A percentile compares a stretch with the other conserved stretches of the same genome.
Conservation (phyloP, 208 protist genomes). For the Trypanosomatidae sp. region DNA sequence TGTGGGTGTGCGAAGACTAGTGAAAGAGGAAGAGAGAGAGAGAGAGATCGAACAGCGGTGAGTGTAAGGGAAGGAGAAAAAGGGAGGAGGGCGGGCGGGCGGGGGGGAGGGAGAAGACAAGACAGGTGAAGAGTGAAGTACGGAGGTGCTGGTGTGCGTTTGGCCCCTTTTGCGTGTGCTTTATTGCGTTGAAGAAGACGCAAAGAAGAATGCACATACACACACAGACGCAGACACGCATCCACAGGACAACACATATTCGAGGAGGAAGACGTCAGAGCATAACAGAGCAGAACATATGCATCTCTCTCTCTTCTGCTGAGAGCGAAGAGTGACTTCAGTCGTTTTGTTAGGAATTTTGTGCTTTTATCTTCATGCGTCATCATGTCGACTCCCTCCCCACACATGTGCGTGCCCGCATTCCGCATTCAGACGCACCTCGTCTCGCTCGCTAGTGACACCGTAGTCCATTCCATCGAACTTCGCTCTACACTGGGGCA, state of each 20-base stretch:
- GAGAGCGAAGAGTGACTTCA: conserved; percentile 10
- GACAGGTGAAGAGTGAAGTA: neutral
- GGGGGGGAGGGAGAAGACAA: neutral
- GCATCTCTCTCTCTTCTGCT: conserved; percentile 13
- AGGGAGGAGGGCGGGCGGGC: neutral
- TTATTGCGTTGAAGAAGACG: too few relatives aligned
- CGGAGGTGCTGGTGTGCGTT: neutral
- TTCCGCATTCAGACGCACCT: neutral
- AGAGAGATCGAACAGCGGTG: too few relatives aligned
- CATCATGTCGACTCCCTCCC: neutral
- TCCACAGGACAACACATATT: neutral
- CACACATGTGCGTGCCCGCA: neutral
- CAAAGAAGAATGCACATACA: too few relatives aligned
- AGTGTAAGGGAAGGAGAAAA: too few relatives aligned
- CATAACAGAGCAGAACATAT: conserved; percentile 12
- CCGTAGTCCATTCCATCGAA: neutral
- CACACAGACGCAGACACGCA: neutral
- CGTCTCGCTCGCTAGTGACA: neutral
- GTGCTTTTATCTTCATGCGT: conserved; percentile 15
- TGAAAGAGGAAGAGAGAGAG: neutral
- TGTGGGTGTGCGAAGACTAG: neutral
- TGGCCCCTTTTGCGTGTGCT: too few relatives aligned
- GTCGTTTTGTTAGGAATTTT: conserved; percentile 48
- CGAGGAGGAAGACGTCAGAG: neutral
- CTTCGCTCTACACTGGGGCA: neutral